Evolutionary conservation across 768 basidiomycete genomes (phyloP).

Genomic region (Boletus subparvulus): DNA sequence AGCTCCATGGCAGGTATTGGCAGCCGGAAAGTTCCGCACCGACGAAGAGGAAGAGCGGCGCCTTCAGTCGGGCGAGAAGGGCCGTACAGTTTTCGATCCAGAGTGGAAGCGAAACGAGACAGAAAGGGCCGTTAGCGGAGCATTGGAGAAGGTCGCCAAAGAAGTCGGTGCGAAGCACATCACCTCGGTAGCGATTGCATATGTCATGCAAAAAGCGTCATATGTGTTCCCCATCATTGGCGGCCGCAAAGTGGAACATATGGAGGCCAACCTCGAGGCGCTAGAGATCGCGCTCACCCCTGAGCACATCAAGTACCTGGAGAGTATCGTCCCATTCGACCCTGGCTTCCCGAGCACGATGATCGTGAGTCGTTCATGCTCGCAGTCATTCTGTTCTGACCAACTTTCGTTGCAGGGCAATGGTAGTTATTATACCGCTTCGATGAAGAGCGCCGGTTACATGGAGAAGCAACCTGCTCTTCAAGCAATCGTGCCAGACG

Average conservation of each 20-base stretch:
- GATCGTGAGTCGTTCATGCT: constrained; percentile 29
- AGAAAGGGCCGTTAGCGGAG: constrained; percentile 34
- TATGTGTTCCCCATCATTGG: constrained; percentile 46
- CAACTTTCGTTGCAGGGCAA: constrained; percentile 24
- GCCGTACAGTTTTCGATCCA: constrained; percentile 27
- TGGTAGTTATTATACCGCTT: constrained; percentile 16
- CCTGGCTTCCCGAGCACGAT: constrained; percentile 38
- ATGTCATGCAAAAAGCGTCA: constrained; percentile 46
- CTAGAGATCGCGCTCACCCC: constrained; percentile 39
- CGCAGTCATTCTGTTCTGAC: not conserved
- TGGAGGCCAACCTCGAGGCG: constrained; percentile 43
- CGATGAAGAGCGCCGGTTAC: constrained; percentile 14
- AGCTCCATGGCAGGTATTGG: constrained; percentile 39
- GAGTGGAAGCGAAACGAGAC: constrained; percentile 37
- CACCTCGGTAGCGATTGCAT: constrained; percentile 42
- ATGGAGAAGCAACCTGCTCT: constrained; percentile 20
- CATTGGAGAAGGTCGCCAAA: constrained; percentile 40
- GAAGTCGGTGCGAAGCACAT: constrained; percentile 39
- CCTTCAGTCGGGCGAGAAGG: constrained; percentile 35
- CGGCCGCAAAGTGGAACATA: constrained; percentile 44
- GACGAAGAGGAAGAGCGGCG: constrained; percentile 30
- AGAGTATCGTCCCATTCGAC: constrained; percentile 37
- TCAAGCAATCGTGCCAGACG: constrained; percentile 5
- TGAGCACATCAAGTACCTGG: constrained; percentile 40
- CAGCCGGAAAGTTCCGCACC: constrained; percentile 26